Percentiles rank a stretch among this genome's conserved stretches.
phyloP scores from a whole-genome alignment of 257 asterid species.

The Verbascum thapsus region DNA sequence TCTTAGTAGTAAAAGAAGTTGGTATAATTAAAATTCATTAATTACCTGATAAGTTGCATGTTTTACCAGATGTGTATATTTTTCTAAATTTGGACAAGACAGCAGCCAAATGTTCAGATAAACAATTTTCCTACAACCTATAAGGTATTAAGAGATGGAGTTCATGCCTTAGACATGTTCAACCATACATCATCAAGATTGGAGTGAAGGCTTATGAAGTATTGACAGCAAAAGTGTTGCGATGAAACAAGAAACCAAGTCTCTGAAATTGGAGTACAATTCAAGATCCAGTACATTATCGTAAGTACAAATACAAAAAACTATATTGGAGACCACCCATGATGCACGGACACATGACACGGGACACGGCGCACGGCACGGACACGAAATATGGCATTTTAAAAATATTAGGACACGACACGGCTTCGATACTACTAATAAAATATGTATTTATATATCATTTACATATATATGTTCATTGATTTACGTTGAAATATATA shows the following conservation, averaged over 20 bases:
- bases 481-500: too few species aligned
- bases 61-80: neutral
- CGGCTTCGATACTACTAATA: too few species aligned
- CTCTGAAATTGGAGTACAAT: neutral
- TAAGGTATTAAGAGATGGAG: neutral
- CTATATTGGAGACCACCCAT: too few species aligned
- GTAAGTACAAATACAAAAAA: too few species aligned
- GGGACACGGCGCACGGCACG: too few species aligned
- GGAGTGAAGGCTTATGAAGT: neutral
- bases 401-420: too few species aligned
- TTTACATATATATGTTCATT: too few species aligned
- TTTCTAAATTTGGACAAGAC: neutral
- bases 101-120: neutral
- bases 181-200: neutral
- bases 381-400: too few species aligned
- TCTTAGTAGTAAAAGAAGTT: slow-evolving; percentile 4
- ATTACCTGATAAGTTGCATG: neutral
- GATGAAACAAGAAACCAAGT: neutral
- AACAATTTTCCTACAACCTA: neutral
- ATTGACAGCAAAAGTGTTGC: neutral
- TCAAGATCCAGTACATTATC: too few species aligned
- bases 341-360: too few species aligned
- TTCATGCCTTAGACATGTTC: slow-evolving; percentile 4
- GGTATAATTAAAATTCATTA: neutral
- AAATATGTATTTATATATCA: too few species aligned